phyloP scores from a whole-genome alignment of 768 basidiomycete species.

The Russula virescens region DNA sequence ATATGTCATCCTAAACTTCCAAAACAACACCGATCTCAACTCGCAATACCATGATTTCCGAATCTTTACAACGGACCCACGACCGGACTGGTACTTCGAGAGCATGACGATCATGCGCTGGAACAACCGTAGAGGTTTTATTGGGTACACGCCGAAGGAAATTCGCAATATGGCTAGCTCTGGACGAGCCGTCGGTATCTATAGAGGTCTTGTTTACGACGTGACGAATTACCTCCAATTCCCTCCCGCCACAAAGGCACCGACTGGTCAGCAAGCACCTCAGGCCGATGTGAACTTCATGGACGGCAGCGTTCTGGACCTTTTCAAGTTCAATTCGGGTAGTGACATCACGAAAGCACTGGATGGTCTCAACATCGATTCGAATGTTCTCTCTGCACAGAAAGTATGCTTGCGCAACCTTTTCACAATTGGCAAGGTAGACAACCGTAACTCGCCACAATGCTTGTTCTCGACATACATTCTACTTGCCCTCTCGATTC shows the following conservation, averaged over 20 bases:
- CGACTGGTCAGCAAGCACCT: constrained; percentile 41
- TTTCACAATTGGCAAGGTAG: constrained; percentile 86
- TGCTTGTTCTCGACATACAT: constrained; percentile 91
- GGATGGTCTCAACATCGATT: constrained; percentile 55
- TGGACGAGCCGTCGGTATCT: constrained; percentile 73
- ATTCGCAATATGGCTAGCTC: constrained; percentile 62
- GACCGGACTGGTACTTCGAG: constrained; percentile 99
- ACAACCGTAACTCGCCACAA: constrained; percentile 86
- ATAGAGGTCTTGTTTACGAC: constrained; percentile 83
- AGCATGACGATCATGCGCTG: constrained; percentile 91
- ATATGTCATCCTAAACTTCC: constrained; percentile 70
- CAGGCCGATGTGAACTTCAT: constrained; percentile 59
- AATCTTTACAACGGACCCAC: constrained; percentile 75
- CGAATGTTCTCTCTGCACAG: constrained; percentile 59
- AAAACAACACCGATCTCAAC: constrained; percentile 72
- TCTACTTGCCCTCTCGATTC: constrained; percentile 76
- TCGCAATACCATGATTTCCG: constrained; percentile 95
- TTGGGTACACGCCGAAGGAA: constrained; percentile 76
- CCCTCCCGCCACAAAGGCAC: constrained; percentile 51
- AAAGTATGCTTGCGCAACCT: constrained; percentile 89
- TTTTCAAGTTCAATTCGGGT: constrained; percentile 76
- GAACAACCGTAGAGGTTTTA: constrained; percentile 79
- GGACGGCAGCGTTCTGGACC: constrained; percentile 54
- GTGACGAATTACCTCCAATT: constrained; percentile 71
- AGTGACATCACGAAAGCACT: constrained; percentile 75